phyloP scores from a whole-genome alignment of 73 alveolate genomes.

The Paramecium caudatum region DNA sequence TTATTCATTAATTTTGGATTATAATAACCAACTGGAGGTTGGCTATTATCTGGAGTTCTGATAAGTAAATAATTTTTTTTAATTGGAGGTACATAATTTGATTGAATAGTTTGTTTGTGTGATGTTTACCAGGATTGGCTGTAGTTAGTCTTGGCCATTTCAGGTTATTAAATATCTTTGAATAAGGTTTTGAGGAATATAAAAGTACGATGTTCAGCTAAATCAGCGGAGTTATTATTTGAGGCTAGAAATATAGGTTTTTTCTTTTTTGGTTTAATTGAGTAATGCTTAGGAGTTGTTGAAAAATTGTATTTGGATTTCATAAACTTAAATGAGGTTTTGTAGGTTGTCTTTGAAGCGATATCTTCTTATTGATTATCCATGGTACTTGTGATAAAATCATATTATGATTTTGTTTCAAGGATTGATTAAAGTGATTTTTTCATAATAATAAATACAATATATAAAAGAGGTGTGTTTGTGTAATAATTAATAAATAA shows the following conservation, averaged over 20 bases:
- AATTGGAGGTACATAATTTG: constrained; percentile 9
- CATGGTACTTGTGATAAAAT: not conserved
- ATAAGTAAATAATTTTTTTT: not conserved
- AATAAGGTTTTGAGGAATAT: not conserved
- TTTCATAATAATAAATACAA: not conserved
- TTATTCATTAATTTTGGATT: not conserved
- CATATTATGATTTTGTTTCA: not conserved
- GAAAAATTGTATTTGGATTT: constrained; percentile 4
- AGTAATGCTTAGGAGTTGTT: not conserved
- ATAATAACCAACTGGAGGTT: constrained; percentile 30
- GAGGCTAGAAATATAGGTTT: not conserved
- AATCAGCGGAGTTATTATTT: not conserved
- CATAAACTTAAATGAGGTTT: constrained; percentile 14
- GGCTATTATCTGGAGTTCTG: constrained; percentile 1
- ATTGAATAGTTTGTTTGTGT: not conserved
- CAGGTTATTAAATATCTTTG: not conserved
- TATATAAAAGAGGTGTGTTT: not conserved
- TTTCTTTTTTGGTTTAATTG: not conserved
- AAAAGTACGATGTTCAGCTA: not conserved
- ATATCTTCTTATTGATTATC: not conserved
- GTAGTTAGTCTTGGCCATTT: not conserved
- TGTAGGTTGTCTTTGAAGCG: not conserved
- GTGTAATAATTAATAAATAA: not conserved
- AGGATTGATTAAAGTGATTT: not conserved
- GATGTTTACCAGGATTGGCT: constrained; percentile 7